phyloP scores from a whole-genome alignment of 2,329 filamentous ascomycete species.

The Stachybotrys chlorohalonatus region DNA sequence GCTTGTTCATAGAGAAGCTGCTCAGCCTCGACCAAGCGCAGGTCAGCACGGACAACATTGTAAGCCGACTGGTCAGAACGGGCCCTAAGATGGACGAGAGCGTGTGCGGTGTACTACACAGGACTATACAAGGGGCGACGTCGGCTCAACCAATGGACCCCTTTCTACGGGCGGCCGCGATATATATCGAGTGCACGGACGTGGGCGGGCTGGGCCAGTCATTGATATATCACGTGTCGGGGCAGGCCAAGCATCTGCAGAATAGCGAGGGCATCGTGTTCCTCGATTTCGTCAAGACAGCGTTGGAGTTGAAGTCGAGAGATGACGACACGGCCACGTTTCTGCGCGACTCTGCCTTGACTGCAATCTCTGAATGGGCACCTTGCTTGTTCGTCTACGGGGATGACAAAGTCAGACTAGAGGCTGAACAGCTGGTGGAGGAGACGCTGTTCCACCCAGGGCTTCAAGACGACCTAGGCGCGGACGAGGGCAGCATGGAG shows the following conservation, averaged over 20 bases:
- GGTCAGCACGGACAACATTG: slow-evolving; percentile 42
- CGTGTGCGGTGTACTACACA: slow-evolving; percentile 44
- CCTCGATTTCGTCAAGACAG: slow-evolving; percentile 31
- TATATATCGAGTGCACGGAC: slow-evolving; percentile 39
- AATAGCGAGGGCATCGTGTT: slow-evolving; percentile 40
- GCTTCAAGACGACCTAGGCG: not conserved
- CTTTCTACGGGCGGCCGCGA: slow-evolving; percentile 47
- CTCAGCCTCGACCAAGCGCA: slow-evolving; percentile 52
- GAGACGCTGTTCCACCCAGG: slow-evolving; percentile 27
- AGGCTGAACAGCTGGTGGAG: slow-evolving; percentile 34
- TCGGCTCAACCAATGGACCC: slow-evolving; percentile 36
- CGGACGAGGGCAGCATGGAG: slow-evolving; percentile 3
- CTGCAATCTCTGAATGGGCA: slow-evolving; percentile 34
- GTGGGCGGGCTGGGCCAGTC: slow-evolving; percentile 21
- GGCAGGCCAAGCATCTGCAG: slow-evolving; percentile 34
- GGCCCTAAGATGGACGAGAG: slow-evolving; percentile 39
- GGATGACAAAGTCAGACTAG: slow-evolving; percentile 30
- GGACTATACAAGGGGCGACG: slow-evolving; percentile 39
- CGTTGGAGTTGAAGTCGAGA: slow-evolving; percentile 16
- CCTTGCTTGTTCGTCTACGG: slow-evolving; percentile 40
- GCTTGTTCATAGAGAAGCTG: slow-evolving; percentile 58
- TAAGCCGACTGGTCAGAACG: slow-evolving; percentile 46
- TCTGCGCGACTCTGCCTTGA: slow-evolving; percentile 13
- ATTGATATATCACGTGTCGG: slow-evolving; percentile 33
- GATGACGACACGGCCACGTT: slow-evolving; percentile 12